Conservation (phyloP, 2,329 filamentous ascomycete genomes). For the Byssochlamys sp. region DNA sequence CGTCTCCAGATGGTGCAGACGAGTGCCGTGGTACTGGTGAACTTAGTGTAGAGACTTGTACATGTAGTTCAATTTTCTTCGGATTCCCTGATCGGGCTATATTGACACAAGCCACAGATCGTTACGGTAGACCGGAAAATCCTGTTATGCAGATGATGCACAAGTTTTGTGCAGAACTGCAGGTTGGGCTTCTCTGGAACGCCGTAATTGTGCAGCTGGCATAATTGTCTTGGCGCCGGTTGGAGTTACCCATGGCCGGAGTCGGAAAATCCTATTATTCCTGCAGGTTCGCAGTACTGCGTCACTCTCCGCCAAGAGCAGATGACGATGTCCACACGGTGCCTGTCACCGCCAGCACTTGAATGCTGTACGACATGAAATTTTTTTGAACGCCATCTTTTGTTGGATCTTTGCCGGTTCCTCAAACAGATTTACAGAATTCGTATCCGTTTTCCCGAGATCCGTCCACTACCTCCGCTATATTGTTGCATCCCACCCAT, state of each 20-base stretch:
- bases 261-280: neutral
- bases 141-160: neutral
- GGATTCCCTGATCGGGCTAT: neutral
- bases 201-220: neutral
- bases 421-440: neutral
- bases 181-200: neutral
- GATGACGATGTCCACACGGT: neutral
- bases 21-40: neutral
- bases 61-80: neutral
- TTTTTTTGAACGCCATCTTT: neutral
- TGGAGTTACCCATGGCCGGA: neutral
- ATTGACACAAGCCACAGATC: neutral
- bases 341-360: neutral
- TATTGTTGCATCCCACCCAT: neutral
- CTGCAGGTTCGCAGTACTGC: neutral
- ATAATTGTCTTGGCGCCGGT: neutral
- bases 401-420: neutral
- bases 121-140: neutral
- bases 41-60: neutral
- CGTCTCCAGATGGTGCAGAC: neutral
- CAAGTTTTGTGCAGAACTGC: neutral
- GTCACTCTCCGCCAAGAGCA: neutral
- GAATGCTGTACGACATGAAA: neutral
- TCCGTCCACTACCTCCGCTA: constrained; percentile 1
- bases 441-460: neutral